Base-by-base conservation (phyloP, 495 filamentous ascomycete species). In the Parathielavia appendiculata region DNA sequence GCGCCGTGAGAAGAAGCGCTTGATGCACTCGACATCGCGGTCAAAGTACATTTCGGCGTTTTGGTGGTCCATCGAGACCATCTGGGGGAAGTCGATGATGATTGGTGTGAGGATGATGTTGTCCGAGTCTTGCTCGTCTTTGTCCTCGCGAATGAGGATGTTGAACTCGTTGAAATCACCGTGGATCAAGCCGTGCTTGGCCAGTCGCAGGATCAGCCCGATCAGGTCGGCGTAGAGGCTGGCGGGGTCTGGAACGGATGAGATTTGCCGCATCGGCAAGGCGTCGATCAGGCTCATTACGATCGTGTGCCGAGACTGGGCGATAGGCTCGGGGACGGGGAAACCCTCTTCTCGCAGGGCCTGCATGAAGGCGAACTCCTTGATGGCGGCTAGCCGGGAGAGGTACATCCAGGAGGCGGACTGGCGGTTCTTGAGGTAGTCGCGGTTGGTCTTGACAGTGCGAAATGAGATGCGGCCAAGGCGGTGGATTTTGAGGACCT, bases 111-210 rank as follows among this genome's bases (percentile, higher is more conserved):
- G 70, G 8, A 60, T 77, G 23, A 79, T 56, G 10, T 46, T 53
- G 7, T 59, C 51, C 9, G 54, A 52, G 36, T 69, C 58, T 2
- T 57, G 53, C 48, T 75, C 68, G 12, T 71, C 54, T 19, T 75
- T 73, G 35, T 83, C 79, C 64, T 95, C 91, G 62, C 91, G 85
- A 71, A 97, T 85, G 19, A 99, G 78, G 57, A 99, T 90, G 67
- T 99, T 99, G 78, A 99, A 99, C 75, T 97, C 95, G 75, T 99
- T 99, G 76, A 96, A 97, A 70, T 99, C 93, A 62, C 93, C 95
- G 70, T 99, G 93, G 54, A 99, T 97, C 56, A 99, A 75, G 9
- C 93, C 95, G 64, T 87, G 85, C 32, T 81, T 79, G n/a, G 93
- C 93, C 23, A 99, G 80, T 50, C 83, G 78, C 44, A 99, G 69